A percentile compares a stretch with the other conserved stretches of the same genome.
phyloP scores from a whole-genome alignment of 2,329 filamentous ascomycete species.

The Juglanconis juglandina region DNA sequence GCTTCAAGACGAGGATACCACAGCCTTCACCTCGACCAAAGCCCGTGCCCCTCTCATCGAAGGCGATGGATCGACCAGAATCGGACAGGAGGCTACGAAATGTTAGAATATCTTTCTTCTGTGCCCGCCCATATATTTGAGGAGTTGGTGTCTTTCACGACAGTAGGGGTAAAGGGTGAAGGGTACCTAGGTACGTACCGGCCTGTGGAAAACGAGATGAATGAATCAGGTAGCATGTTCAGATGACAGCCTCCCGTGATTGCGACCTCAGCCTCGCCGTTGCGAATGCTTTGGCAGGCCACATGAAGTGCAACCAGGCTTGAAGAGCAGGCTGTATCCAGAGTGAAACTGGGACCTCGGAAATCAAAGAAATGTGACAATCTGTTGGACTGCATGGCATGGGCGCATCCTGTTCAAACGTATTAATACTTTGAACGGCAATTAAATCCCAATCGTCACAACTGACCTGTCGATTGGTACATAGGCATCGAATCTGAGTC shows the following conservation, averaged over 20 bases:
- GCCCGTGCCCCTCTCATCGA: constrained; percentile 50
- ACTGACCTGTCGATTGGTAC: constrained; percentile 48
- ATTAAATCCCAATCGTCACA: background rate
- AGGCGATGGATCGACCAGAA: constrained; percentile 49
- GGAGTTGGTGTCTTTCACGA: background rate
- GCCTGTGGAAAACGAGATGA: constrained; percentile 35
- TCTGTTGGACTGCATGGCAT: constrained; percentile 52
- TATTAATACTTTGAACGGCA: background rate
- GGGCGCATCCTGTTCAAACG: constrained; percentile 37
- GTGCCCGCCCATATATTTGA: background rate
- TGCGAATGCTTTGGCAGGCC: constrained; percentile 46
- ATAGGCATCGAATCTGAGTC: constrained; percentile 42
- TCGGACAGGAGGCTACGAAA: constrained; percentile 45
- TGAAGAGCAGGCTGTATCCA: constrained; percentile 52
- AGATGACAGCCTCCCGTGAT: constrained; percentile 47
- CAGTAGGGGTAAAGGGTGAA: constrained; percentile 15
- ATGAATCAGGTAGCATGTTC: constrained; percentile 43
- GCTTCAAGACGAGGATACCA: constrained; percentile 54
- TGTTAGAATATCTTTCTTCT: background rate
- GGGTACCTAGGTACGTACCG: constrained; percentile 31
- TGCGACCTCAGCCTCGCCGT: constrained; percentile 43
- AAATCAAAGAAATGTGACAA: constrained; percentile 56
- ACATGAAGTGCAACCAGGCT: constrained; percentile 47
- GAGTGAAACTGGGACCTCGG: constrained; percentile 48
- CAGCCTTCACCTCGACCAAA: constrained; percentile 61